Percentiles rank a stretch among this genome's conserved stretches.
These are phyloP conservation scores for Babesia ovata DNA, from an alignment of 169 alveolate genomes.

Conservation along the genomic window DNA sequence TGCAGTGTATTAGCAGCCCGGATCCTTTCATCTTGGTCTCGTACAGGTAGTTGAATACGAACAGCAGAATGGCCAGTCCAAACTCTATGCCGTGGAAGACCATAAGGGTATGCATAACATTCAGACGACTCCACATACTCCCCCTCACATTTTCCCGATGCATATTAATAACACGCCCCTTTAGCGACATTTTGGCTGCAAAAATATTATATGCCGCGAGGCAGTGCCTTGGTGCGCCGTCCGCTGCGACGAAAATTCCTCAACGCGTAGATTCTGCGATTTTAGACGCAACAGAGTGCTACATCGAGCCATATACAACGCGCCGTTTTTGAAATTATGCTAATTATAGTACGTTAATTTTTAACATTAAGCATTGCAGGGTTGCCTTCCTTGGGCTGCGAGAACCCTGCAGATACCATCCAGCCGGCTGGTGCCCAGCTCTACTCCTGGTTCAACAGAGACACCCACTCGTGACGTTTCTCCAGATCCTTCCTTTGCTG, in stretches of 20 bases:
- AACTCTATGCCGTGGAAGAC: not conserved
- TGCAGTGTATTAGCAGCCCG: slow-evolving; percentile 1
- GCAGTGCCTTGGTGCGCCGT: not conserved
- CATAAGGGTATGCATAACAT: slow-evolving; percentile 9
- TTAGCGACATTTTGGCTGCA: slow-evolving; percentile 1
- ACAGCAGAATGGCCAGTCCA: not conserved
- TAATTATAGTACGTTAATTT: no score
- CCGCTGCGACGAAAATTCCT: not conserved
- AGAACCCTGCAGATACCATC: no score
- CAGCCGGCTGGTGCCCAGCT: no score
- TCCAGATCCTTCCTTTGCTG: not conserved
- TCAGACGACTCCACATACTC: not conserved
- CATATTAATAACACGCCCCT: not conserved
- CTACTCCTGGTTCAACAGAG: not conserved
- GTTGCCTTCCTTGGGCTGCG: no score
- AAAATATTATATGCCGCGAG: not conserved
- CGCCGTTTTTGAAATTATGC: no score
- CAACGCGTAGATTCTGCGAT: not conserved
- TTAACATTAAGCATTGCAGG: no score
- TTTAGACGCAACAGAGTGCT: no score
- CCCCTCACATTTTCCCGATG: slow-evolving; percentile 23
- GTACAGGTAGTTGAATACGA: not conserved
- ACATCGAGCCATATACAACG: no score
- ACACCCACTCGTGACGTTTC: slow-evolving; percentile 2
- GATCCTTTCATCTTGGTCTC: not conserved